These are phyloP conservation scores for Phytophthora tentaculata DNA, from an alignment of 352 stramenopile genomes.

Conservation along the genomic window DNA sequence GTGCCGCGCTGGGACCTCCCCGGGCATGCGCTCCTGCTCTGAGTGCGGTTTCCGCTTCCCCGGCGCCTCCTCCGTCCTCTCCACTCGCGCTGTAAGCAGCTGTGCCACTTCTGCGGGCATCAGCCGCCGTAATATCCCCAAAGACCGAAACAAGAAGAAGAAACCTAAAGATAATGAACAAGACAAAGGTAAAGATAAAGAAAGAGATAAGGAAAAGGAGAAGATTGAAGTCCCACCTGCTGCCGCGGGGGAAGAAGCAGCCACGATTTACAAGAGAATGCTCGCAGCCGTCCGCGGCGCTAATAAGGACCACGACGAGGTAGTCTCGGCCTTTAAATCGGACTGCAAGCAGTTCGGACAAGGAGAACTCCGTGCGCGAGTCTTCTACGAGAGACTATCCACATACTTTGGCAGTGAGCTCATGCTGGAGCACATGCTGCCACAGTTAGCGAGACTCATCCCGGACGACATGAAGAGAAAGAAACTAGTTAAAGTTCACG, in stretches of 20 bases:
- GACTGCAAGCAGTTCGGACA: slow-evolving; percentile 84
- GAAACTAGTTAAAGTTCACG: slow-evolving; percentile 70
- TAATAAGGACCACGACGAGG: slow-evolving; percentile 76
- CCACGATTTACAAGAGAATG: slow-evolving; percentile 83
- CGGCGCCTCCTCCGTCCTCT: slow-evolving; percentile 2
- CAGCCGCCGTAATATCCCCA: slow-evolving; percentile 24
- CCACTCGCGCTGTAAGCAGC: slow-evolving; percentile 25
- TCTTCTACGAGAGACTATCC: slow-evolving; percentile 65
- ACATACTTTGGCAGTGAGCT: slow-evolving; percentile 74
- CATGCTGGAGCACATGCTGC: slow-evolving; percentile 85
- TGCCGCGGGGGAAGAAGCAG: slow-evolving; percentile 72
- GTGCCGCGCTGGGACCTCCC: slow-evolving; percentile 38
- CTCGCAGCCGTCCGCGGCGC: slow-evolving; percentile 76
- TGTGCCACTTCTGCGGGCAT: slow-evolving; percentile 23
- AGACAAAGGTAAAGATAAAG: slow-evolving; percentile 31
- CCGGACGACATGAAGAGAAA: slow-evolving; percentile 79
- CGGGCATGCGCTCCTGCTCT: slow-evolving; percentile 54
- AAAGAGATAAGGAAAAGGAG: slow-evolving; percentile 28
- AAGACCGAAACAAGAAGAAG: slow-evolving; percentile 34
- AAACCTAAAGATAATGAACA: slow-evolving; percentile 12
- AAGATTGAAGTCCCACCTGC: slow-evolving; percentile 54
- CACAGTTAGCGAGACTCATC: slow-evolving; percentile 77
- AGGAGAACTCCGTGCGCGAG: slow-evolving; percentile 59
- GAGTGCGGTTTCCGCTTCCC: slow-evolving; percentile 53
- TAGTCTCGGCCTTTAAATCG: slow-evolving; percentile 73